phyloP scores from a whole-genome alignment of 805 yeast genomes.

The Danielia oregonensis region DNA sequence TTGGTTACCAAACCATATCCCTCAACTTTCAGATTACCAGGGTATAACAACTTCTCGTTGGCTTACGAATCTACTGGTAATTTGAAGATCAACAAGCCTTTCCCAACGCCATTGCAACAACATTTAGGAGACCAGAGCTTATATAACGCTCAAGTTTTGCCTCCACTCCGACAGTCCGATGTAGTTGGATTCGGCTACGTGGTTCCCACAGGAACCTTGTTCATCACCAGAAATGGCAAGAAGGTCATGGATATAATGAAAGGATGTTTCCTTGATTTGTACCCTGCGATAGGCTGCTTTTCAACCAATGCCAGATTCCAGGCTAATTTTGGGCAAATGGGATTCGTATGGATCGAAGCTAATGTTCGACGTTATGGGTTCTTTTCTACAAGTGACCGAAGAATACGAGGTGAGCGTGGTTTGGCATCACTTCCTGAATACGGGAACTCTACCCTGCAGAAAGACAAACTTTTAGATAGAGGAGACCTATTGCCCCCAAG shows the following conservation, averaged over 20 bases:
- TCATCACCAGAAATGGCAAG: conserved; percentile 54
- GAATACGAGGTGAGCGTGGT: conserved; percentile 36
- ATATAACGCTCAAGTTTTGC: conserved; percentile 44
- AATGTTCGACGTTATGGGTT: conserved; percentile 55
- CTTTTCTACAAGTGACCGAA: conserved; percentile 44
- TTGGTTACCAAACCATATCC: conserved; percentile 73
- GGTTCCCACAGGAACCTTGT: conserved; percentile 45
- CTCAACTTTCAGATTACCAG: conserved; percentile 63
- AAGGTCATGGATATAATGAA: conserved; percentile 48
- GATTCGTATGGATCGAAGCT: conserved; percentile 47
- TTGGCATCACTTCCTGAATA: conserved; percentile 38
- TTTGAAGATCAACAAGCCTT: conserved; percentile 62
- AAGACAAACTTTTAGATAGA: conserved; percentile 58
- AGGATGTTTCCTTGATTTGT: conserved; percentile 46
- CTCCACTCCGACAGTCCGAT: conserved; percentile 50
- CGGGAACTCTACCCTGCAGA: conserved; percentile 16
- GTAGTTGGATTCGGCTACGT: conserved; percentile 55
- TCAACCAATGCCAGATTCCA: conserved; percentile 41
- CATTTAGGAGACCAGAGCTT: conserved; percentile 39
- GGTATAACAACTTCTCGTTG: conserved; percentile 63
- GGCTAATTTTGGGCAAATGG: conserved; percentile 42
- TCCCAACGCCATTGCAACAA: conserved; percentile 45
- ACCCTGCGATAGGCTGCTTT: conserved; percentile 53
- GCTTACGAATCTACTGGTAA: conserved; percentile 74
- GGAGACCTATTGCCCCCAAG: conserved; percentile 73